Base-by-base conservation (phyloP, 768 basidiomycete species). In the Hygrocybe coccinea region DNA sequence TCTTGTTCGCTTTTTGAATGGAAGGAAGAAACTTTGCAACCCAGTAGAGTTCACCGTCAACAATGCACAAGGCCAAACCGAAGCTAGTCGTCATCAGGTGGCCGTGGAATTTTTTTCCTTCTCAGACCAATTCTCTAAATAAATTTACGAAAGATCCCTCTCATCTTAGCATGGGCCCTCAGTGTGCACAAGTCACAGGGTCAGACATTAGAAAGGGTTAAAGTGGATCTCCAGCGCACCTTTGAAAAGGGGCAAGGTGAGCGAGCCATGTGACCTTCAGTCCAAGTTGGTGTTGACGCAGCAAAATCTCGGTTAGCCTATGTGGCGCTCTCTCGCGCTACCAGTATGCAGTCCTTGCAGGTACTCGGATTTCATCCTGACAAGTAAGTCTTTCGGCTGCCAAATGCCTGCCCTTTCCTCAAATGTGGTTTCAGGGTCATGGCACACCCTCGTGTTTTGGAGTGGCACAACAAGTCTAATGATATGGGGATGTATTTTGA, bases 171-270 rank as follows among this genome's bases (percentile, higher is more conserved):
- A 0, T 94, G 91, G 88, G 91, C 91, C 0, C 75, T 94, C 65
- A 87, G 85, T 47, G 84, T 94, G 35, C 91, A 94, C 71, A 95
- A 95, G 65, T 87, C 86, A 4, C 93, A 95, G 66, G 93, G 93
- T 0, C 92, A 94, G 68, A 95, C 93, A 0, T 71, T 95, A 43
- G 82, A 90, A 50, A 77, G 90, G 48, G 90, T 94, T 55, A 87
- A 85, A 56, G 87, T 94, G 3, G 84, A 94, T 64, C 77, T 95
- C 24, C 67, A 73, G 56, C 77, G 79, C 39, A 86, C 82, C 1
- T 95, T 95, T 70, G 93, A 89, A 67, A 85, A 81, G 56, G 87
- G 87, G 4, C 84, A 90, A 82, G 86, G 87, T 84, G 48, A 50
- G 65, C 21, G 21, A 36, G 15, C 7, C 2, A 11, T 37, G 3